Evolutionary conservation across 371 early-diverging fungal species (phyloP), one percentile per base, ranked within the genome.

Genomic region (Saksenaea vasiformis): DNA sequence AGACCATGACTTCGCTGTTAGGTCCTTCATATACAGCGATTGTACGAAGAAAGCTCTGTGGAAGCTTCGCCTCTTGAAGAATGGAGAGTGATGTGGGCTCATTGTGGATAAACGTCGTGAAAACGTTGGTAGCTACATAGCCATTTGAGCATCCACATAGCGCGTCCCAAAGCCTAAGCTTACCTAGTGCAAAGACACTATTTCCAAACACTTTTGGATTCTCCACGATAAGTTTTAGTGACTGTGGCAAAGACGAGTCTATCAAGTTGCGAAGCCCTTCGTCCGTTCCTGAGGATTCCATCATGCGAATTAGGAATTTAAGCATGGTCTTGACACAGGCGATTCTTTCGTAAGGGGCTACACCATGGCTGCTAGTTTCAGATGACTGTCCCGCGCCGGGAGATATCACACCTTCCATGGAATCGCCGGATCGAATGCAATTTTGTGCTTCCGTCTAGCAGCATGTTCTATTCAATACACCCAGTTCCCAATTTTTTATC

Each of bases 41-140:
- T 26, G 90, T 84, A 3, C 78, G 76, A 28, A 98, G 79, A 69
- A 98, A 90, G 1, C 87, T 83, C 55, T 95, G 91, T 1, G 97
- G 96, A 31, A 98, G 72, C 43, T 87, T 82, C 5, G 87, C 82
- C 74, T 98, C 98, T 73, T 98, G 98, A 41, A 98, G 78, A 56
- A 98, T 93, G 1, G 92, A 68, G 17, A 98, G 76, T 3, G 90
- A 91, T 0, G 98, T 97, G 0, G 99, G 98, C 65, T 98, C 99
- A 68, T 95, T 97, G 73, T 98, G 98, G 41, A 98, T 93, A 64
- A 98, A 92, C 7, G 95, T 95, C 0, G 98, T 88, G 86, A 93
- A 93, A 27, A 97, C 90, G 69, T 96, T 95, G 67, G 94, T 88
- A 0, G 95, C 94, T 83, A 70, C 27, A 19, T 9, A 22, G 7